phyloP scores from a whole-genome alignment of 179 eudicot genomes.

The Beta macrorhiza region DNA sequence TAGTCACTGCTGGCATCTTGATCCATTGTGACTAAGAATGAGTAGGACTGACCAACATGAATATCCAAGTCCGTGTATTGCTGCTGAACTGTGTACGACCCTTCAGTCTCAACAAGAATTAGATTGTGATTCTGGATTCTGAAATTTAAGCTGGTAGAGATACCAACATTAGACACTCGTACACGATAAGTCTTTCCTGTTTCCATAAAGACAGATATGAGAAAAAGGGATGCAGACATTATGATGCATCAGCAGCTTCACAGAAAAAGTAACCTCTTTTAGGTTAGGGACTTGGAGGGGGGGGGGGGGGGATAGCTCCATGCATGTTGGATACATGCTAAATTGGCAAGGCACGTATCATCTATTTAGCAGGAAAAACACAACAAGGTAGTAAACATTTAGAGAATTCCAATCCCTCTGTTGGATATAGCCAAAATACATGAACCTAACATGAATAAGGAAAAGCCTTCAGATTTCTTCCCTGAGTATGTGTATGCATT shows the following conservation, averaged over 20 bases:
- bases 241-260: background rate
- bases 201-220: conserved; percentile 22
- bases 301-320: background rate
- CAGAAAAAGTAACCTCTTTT: background rate
- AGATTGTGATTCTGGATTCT: conserved; percentile 90
- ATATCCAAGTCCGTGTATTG: conserved; percentile 90
- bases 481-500: background rate
- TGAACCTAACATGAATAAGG: background rate
- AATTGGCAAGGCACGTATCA: background rate
- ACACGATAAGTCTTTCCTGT: conserved; percentile 87
- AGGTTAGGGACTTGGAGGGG: no score
- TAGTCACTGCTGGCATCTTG: conserved; percentile 82
- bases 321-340: background rate
- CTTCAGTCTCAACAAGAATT: conserved; percentile 93
- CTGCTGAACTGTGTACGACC: conserved; percentile 89
- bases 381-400: background rate
- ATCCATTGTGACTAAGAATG: conserved; percentile 94
- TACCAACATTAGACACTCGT: conserved; percentile 85
- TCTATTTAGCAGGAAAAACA: background rate
- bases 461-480: background rate
- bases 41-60: conserved; percentile 94
- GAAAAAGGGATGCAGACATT: background rate
- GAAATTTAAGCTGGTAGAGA: conserved; percentile 89
- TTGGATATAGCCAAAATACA: background rate
- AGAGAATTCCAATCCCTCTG: background rate